Percentiles rank a stretch among this genome's conserved stretches.
Evolutionary conservation across 73 alveolate species (phyloP).

Genomic region (Paramecium octaurelia): DNA sequence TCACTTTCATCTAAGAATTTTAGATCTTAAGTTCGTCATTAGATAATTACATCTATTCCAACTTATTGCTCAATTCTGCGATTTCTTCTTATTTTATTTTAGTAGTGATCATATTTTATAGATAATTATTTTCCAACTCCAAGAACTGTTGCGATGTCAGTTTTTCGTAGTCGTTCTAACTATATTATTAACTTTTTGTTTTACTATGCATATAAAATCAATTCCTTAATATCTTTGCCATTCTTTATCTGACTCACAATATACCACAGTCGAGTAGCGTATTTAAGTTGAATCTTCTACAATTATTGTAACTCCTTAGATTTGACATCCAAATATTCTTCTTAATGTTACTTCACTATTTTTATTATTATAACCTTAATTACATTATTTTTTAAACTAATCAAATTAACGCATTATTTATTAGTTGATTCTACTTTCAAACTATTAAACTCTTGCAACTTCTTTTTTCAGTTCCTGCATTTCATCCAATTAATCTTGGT

Average conservation of each 20-base stretch:
- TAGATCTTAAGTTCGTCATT: background rate
- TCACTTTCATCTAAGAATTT: background rate
- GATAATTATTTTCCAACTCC: slow-evolving; percentile 9
- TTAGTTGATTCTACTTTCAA: background rate
- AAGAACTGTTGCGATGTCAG: background rate
- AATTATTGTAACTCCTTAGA: background rate
- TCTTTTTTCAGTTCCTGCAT: background rate
- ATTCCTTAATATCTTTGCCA: background rate
- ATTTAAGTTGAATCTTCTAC: background rate
- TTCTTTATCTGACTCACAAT: background rate
- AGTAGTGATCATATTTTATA: background rate
- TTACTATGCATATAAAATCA: slow-evolving; percentile 34
- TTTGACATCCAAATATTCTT: background rate
- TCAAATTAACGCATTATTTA: background rate
- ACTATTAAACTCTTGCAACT: background rate
- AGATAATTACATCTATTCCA: background rate
- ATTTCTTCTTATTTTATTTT: background rate
- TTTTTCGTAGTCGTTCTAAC: slow-evolving; percentile 9
- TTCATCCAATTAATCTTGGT: background rate
- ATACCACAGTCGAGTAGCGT: background rate
- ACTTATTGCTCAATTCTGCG: background rate
- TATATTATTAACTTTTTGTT: background rate
- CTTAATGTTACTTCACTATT: background rate
- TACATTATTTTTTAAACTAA: background rate
- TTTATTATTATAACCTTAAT: background rate